These are phyloP conservation scores for Glaciozyma antarctica DNA, from an alignment of 768 basidiomycete genomes.

Conservation along the genomic window DNA sequence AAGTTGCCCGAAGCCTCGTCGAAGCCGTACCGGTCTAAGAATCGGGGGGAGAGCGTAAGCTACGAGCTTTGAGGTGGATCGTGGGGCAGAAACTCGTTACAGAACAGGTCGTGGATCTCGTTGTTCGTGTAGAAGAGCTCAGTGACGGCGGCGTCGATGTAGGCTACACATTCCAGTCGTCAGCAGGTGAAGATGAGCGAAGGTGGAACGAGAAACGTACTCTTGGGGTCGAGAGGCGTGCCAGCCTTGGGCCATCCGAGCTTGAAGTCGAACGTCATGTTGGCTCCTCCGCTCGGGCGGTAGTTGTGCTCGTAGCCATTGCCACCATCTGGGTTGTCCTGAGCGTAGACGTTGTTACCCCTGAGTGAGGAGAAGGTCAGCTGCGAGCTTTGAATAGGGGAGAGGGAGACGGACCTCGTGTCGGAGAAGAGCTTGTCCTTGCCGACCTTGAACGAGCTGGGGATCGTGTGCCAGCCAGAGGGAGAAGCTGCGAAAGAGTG, in stretches of 20 bases:
- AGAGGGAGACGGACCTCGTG: slow-evolving; percentile 57
- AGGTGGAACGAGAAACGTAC: not conserved
- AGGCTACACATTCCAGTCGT: slow-evolving; percentile 58
- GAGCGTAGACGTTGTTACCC: slow-evolving; percentile 65
- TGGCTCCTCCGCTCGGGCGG: slow-evolving; percentile 59
- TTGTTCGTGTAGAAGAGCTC: slow-evolving; percentile 42
- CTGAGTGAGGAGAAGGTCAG: not conserved
- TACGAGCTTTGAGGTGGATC: no score
- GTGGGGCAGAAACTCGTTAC: no score
- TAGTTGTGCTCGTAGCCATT: slow-evolving; percentile 60
- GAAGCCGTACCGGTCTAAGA: slow-evolving; percentile 63
- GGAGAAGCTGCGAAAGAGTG: slow-evolving; percentile 42
- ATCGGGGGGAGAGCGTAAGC: no score
- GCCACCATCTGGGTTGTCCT: slow-evolving; percentile 81
- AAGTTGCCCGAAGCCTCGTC: slow-evolving; percentile 82
- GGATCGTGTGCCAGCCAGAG: slow-evolving; percentile 82
- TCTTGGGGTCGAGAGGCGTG: slow-evolving; percentile 44
- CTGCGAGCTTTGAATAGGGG: not conserved
- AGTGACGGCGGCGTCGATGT: slow-evolving; percentile 75
- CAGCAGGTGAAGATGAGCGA: slow-evolving; percentile 40
- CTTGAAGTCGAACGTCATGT: slow-evolving; percentile 56
- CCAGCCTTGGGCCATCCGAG: slow-evolving; percentile 57
- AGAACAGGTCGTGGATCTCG: slow-evolving; percentile 42
- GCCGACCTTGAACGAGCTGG: slow-evolving; percentile 41
- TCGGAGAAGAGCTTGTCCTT: slow-evolving; percentile 50